Conservation (phyloP, 1,139 yeast species). For the Arxiozyma heterogenica region DNA sequence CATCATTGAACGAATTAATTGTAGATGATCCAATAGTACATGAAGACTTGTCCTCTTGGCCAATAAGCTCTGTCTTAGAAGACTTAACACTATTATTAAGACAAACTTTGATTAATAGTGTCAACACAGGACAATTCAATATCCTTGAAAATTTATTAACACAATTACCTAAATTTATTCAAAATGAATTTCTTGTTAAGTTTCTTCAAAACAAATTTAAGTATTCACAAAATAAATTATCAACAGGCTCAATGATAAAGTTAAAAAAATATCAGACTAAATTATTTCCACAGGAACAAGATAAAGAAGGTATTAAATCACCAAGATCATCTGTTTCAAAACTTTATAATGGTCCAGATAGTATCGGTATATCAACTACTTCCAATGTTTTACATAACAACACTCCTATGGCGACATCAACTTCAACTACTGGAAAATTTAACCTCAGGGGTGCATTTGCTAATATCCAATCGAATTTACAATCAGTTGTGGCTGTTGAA, state of each 20-base stretch:
- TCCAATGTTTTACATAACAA: slow-evolving; percentile 5
- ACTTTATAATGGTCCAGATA: slow-evolving; percentile 1
- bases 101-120: slow-evolving; percentile 23
- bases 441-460: slow-evolving; percentile 29
- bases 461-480: slow-evolving; percentile 28
- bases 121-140: slow-evolving; percentile 27
- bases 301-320: neutral
- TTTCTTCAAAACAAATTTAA: slow-evolving; percentile 25
- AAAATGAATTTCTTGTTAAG: slow-evolving; percentile 26
- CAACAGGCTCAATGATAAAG: slow-evolving; percentile 4
- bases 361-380: slow-evolving; percentile 9
- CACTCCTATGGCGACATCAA: slow-evolving; percentile 15
- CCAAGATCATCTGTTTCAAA: slow-evolving; percentile 5
- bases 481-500: slow-evolving; percentile 27
- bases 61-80: slow-evolving; percentile 78
- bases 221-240: slow-evolving; percentile 21
- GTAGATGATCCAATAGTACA: slow-evolving; percentile 33
- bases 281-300: neutral
- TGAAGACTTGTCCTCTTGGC: slow-evolving; percentile 35
- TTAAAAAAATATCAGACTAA: slow-evolving; percentile 19
- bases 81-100: slow-evolving; percentile 71
- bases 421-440: slow-evolving; percentile 14
- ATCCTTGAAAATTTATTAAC: slow-evolving; percentile 22
- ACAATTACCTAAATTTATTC: slow-evolving; percentile 22
- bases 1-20: slow-evolving; percentile 33